Percentiles rank a stretch among this genome's conserved stretches.
Evolutionary conservation across 352 stramenopile genomes (phyloP).

Genomic region (Phytophthora melonis): DNA sequence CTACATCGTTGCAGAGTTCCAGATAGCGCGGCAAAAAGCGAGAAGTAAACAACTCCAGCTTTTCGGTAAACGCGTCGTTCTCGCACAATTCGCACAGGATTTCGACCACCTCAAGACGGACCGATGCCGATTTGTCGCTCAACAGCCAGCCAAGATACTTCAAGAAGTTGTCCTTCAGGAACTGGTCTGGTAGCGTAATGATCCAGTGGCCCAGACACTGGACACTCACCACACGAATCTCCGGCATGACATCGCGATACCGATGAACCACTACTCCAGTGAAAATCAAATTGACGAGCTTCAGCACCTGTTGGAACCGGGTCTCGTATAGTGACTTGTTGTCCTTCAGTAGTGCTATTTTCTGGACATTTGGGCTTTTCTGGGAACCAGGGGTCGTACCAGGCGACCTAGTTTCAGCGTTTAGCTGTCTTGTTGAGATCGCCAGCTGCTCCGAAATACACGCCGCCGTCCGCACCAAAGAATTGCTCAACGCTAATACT

Average conservation of each 20-base stretch:
- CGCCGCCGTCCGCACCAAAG: conserved; percentile 61
- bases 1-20: conserved; percentile 85
- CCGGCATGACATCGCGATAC: conserved; percentile 94
- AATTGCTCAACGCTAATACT: conserved; percentile 71
- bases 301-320: conserved; percentile 63
- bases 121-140: conserved; percentile 89
- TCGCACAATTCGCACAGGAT: conserved; percentile 90
- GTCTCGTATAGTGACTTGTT: conserved; percentile 78
- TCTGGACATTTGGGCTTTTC: conserved; percentile 62
- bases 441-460: conserved; percentile 70
- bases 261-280: conserved; percentile 83
- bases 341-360: conserved; percentile 58
- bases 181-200: conserved; percentile 88
- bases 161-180: conserved; percentile 94
- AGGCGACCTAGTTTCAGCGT: conserved; percentile 56
- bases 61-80: conserved; percentile 67
- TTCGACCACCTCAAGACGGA: conserved; percentile 86
- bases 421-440: conserved; percentile 77
- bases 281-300: conserved; percentile 76
- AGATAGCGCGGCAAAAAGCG: conserved; percentile 83
- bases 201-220: conserved; percentile 88
- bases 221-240: conserved; percentile 89
- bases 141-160: conserved; percentile 98
- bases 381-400: conserved; percentile 26
- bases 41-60: conserved; percentile 82